Evolutionary conservation across 192 early-diverging fungal genomes (phyloP), one percentile per base, ranked within the genome.

Genomic region (Chytriomyces sp.): DNA sequence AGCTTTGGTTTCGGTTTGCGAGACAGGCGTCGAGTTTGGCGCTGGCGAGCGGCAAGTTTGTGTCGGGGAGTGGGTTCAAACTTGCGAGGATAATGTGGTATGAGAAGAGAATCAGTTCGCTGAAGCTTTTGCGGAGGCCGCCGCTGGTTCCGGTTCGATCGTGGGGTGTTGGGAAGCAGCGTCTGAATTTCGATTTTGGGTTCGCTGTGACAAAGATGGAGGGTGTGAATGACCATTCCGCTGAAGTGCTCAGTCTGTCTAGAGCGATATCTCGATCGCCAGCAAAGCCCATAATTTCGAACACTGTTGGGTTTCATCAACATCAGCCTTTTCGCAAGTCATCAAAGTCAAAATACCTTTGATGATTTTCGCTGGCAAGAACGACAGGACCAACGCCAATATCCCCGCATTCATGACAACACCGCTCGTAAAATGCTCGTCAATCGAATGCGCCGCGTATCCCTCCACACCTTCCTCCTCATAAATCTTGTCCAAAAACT

Each of bases 251-350:
- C 20, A 95, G 86, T 49, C 92, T 79, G 65, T 87, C 88, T 35
- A 97, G 86, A 18, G 91, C 95, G 71, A 91, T 89, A 11, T 84
- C 84, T 20, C 94, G 88, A 79, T 97, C 90, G 1, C 91, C 91
- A 9, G 87, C 80, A 78, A 95, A 97, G 0, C 95, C 95, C 18
- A 96, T 91, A 43, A 96, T 81, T 76, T 97, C 93, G 35, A 94
- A 87, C 24, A 97, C 82, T 73, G 10, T 26, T 62, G 28, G 9
- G 10, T 73, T 73, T 73, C 28, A n/a, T 18, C 26, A 71, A 26
- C 28, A n/a, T 9, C 13, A 9, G n/a, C 7, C 9, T 6, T 11
- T 53, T 53, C 7, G 50, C 7, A 53, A 24, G 43, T 53, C 8
- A 18, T 53, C 50, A 18, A 6, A 9, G 50, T 5, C 24, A 11